These are phyloP conservation scores for Ensete ventricosum DNA, from an alignment of 176 grass and related monocot genomes.

Conservation along the genomic window DNA sequence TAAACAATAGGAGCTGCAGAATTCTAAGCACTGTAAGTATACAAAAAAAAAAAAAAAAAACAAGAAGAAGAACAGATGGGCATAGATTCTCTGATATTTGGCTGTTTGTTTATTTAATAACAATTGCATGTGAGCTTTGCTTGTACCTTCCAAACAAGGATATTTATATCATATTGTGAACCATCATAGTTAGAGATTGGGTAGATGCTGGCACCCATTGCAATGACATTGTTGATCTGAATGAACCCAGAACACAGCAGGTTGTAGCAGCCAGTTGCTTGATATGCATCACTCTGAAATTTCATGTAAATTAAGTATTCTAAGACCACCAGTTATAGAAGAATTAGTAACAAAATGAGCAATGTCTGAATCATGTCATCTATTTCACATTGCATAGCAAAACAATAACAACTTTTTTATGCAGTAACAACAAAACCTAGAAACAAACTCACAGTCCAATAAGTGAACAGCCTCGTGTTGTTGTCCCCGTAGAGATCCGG, in stretches of 20 bases:
- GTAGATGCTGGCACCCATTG: neutral
- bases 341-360: neutral
- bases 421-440: too few relatives aligned
- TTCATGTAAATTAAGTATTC: neutral
- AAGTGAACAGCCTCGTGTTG: conserved; percentile 3
- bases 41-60: too few relatives aligned
- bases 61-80: too few relatives aligned
- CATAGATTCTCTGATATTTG: too few relatives aligned
- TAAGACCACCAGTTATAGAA: neutral
- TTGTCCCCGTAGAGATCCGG: conserved; percentile 2
- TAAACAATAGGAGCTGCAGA: neutral
- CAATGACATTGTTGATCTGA: conserved; percentile 4
- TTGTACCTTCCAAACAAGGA: neutral
- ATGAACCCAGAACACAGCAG: neutral
- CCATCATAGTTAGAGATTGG: conserved; percentile 2
- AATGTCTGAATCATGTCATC: neutral
- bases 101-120: too few relatives aligned
- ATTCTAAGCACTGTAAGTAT: neutral
- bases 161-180: neutral
- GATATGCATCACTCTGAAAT: conserved; percentile 6
- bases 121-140: neutral
- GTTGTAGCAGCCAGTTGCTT: neutral
- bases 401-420: too few relatives aligned
- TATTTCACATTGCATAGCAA: neutral
- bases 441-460: conserved; percentile 4